These are phyloP conservation scores for Quercus variabilis DNA, from an alignment of 306 rosid species.

Conservation along the genomic window DNA sequence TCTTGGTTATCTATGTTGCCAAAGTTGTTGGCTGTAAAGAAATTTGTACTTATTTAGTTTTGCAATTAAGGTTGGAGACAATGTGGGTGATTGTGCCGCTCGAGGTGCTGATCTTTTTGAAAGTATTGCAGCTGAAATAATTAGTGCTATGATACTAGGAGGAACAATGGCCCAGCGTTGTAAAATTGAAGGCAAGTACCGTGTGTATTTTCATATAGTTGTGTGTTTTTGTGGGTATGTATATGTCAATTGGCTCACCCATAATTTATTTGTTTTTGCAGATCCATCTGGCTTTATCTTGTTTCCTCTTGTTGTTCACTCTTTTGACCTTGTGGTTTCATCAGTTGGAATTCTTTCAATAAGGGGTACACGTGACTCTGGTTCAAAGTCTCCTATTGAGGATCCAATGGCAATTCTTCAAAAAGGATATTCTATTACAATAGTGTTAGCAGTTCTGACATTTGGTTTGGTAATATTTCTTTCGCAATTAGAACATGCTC, in stretches of 20 bases:
- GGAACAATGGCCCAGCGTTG: constrained; percentile 94
- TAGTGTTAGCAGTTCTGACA: constrained; percentile 83
- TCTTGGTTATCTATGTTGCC: constrained; percentile 6
- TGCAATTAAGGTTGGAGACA: constrained; percentile 85
- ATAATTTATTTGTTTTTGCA: constrained; percentile 41
- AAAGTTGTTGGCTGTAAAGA: constrained; percentile 8
- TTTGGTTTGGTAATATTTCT: constrained; percentile 78
- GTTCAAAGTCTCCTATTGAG: constrained; percentile 65
- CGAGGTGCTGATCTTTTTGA: constrained; percentile 99
- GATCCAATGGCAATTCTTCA: constrained; percentile 97
- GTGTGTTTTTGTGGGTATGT: background rate
- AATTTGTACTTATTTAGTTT: constrained; percentile 17
- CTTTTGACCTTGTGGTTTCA: constrained; percentile 90
- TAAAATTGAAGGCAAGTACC: constrained; percentile 76
- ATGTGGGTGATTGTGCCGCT: constrained; percentile 99
- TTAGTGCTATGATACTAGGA: constrained; percentile 99
- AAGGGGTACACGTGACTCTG: constrained; percentile 81
- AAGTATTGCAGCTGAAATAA: constrained; percentile 98
- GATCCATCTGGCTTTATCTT: constrained; percentile 99
- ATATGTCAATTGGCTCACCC: constrained; percentile 29
- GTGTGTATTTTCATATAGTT: constrained; percentile 10
- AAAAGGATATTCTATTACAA: constrained; percentile 89
- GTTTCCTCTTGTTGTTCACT: constrained; percentile 98
- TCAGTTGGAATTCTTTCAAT: constrained; percentile 89
- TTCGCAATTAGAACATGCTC: constrained; percentile 3